Base-by-base conservation (phyloP, 2,329 filamentous ascomycete species). In the Verticillium albo-atrum region DNA sequence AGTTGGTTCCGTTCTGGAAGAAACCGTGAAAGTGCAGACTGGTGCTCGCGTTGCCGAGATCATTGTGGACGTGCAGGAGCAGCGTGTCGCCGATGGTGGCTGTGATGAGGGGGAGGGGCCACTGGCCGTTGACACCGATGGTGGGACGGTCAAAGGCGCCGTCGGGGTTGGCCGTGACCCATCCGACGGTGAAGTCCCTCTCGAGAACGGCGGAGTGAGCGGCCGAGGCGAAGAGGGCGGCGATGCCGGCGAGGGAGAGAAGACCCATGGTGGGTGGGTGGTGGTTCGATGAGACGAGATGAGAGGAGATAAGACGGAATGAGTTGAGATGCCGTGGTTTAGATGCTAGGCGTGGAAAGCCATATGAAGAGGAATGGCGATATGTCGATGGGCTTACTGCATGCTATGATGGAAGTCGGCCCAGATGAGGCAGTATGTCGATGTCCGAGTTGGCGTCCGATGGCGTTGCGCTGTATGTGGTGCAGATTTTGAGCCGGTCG, bases 111-210 rank as follows among this genome's bases (percentile, higher is more conserved):
- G 88, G 88, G 27, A 85, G 79, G 3, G 88, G 87, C 84, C 87
- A 89, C 69, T 83, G 70, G 14, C 79, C 79, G 67, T 90, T 90
- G 68, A 90, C 84, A 12, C 84, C 86, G 66, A 90, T 85, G 1
- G 83, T 79, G 30, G 83, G 79, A 52, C 88, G 79, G 9, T 76
- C 71, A 30, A 78, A 77, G 35, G 75, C 68, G 3, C 85, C 85
- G 74, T 89, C 87, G 0, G 87, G 87, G 57, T 83, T 81, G 9
- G 81, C 80, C 58, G 72, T 79, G 15, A 87, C 82, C 85, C 86
- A 89, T 56, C 81, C 82, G 53, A 86, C 76, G 58, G 85, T 82
- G 76, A 85, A 88, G 67, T 85, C 74, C 66, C 83, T 83, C 6
- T 73, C 80, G 47, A 86, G 76, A 0, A 77, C 82, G 53, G 68